Percentiles rank a stretch among this genome's conserved stretches.
phyloP scores from a whole-genome alignment of 2,329 filamentous ascomycete species.

The Apiospora malaysiana region DNA sequence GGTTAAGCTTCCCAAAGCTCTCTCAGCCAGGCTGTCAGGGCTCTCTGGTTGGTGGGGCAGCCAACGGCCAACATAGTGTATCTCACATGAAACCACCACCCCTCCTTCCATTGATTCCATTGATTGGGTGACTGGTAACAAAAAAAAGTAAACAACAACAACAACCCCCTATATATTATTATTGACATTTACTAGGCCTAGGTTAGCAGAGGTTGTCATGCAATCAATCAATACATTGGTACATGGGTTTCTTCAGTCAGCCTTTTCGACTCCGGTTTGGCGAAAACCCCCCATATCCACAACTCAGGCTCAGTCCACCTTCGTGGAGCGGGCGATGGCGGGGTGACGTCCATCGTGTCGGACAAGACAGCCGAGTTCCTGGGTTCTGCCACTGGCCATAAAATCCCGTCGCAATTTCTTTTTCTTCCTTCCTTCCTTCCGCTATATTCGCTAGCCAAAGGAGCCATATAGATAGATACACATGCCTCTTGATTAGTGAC shows the following conservation, averaged over 20 bases:
- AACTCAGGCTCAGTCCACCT: not conserved
- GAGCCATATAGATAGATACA: too few species aligned
- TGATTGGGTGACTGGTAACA: not conserved
- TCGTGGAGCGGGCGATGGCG: not conserved
- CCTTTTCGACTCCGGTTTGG: not conserved
- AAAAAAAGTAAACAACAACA: conserved; percentile 9
- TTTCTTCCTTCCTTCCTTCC: too few species aligned
- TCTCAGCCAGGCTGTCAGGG: not conserved
- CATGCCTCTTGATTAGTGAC: too few species aligned
- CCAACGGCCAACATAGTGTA: not conserved
- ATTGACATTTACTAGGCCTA: not conserved
- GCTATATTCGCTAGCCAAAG: too few species aligned
- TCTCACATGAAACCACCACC: not conserved
- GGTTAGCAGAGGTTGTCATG: not conserved
- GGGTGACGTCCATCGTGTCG: not conserved
- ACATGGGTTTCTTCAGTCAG: not conserved
- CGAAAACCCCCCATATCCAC: not conserved
- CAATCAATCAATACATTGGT: not conserved
- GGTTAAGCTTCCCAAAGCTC: too few species aligned
- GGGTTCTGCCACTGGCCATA: too few species aligned
- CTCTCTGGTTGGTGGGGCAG: conserved; percentile 1
- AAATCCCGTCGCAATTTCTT: too few species aligned
- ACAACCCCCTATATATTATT: not conserved
- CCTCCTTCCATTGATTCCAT: not conserved
- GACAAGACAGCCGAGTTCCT: not conserved